phyloP scores from a whole-genome alignment of 129 eudicot genomes.

The Flaveria robusta region DNA sequence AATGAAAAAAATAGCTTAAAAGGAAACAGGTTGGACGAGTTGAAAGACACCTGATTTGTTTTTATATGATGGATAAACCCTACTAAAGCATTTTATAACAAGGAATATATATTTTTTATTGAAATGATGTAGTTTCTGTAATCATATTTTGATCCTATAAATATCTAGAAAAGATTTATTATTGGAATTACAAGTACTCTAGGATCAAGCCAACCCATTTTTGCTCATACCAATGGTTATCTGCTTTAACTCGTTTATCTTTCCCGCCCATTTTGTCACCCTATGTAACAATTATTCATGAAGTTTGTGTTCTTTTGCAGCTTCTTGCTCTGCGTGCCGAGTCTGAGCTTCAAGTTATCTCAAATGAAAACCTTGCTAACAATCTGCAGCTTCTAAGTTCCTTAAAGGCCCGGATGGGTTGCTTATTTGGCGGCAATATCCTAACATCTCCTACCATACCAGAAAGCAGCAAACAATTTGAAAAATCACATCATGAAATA shows the following conservation, averaged over 20 bases:
- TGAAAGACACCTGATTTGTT: background rate
- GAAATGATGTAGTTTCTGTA: background rate
- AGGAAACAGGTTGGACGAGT: background rate
- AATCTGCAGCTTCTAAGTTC: conserved; percentile 59
- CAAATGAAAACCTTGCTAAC: conserved; percentile 55
- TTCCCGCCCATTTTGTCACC: background rate
- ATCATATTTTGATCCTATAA: background rate
- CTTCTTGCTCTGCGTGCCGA: conserved; percentile 88
- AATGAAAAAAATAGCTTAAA: background rate
- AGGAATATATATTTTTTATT: background rate
- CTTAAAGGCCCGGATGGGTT: conserved; percentile 54
- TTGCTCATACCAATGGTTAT: background rate
- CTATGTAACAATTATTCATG: too few species aligned
- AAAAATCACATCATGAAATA: conserved; percentile 54
- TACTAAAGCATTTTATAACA: background rate
- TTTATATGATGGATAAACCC: background rate
- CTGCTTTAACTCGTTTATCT: background rate
- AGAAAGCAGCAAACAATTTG: conserved; percentile 33
- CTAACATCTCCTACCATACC: conserved; percentile 32
- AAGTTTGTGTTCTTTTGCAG: conserved; percentile 45
- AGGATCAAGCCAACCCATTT: background rate
- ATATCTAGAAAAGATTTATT: background rate
- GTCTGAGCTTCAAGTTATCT: conserved; percentile 68
- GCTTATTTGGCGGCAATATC: conserved; percentile 59
- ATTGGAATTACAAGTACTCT: background rate